phyloP scores from a whole-genome alignment of 73 alveolate genomes.

The Uronychia binucleata region DNA sequence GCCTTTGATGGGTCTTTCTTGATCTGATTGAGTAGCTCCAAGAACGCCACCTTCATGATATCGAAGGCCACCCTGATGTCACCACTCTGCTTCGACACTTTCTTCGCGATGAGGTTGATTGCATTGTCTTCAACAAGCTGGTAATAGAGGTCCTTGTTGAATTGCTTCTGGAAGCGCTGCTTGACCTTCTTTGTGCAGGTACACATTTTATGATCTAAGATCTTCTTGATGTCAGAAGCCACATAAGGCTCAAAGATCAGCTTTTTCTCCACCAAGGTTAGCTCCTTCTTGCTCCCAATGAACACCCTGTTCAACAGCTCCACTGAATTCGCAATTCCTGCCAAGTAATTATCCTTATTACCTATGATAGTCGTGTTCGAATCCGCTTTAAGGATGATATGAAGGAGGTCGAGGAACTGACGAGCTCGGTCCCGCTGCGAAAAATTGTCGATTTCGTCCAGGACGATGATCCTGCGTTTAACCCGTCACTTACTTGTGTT shows the following conservation, averaged over 20 bases:
- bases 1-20: background rate
- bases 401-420: conserved; percentile 12
- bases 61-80: conserved; percentile 71
- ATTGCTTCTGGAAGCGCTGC: background rate
- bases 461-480: conserved; percentile 46
- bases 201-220: conserved; percentile 8
- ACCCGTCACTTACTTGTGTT: no score
- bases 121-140: conserved; percentile 46
- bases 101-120: conserved; percentile 24
- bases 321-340: conserved; percentile 71
- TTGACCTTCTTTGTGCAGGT: background rate
- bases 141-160: conserved; percentile 4
- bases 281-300: conserved; percentile 12
- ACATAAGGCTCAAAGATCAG: conserved; percentile 56
- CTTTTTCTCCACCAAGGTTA: conserved; percentile 15
- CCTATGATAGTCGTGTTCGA: conserved; percentile 56
- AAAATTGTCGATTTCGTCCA: conserved; percentile 63
- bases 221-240: conserved; percentile 15
- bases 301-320: conserved; percentile 35
- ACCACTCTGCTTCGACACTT: conserved; percentile 52
- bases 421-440: conserved; percentile 19
- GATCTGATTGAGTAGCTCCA: conserved; percentile 5
- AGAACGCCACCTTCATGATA: conserved; percentile 39
- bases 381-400: conserved; percentile 23
- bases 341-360: no score